phyloP scores from a whole-genome alignment of 2,329 filamentous ascomycete genomes.

The Fusarium sp. region DNA sequence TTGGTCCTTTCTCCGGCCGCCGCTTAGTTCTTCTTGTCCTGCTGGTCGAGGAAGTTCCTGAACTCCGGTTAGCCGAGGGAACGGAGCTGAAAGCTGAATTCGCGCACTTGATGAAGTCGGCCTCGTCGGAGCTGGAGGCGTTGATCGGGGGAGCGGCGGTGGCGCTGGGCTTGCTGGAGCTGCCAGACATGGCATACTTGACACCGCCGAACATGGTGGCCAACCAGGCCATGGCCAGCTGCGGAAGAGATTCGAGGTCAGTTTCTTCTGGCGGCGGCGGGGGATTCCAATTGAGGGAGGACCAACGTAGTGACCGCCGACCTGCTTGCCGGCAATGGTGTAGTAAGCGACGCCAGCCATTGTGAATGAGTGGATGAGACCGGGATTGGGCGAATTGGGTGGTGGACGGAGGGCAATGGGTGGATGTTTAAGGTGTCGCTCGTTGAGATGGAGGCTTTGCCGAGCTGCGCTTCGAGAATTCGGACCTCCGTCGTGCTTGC shows the following conservation, averaged over 20 bases:
- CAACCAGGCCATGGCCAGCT: slow-evolving; percentile 71
- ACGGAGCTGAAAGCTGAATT: slow-evolving; percentile 36
- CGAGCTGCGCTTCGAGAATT: slow-evolving; percentile 46
- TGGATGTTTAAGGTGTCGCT: slow-evolving; percentile 41
- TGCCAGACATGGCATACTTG: slow-evolving; percentile 58
- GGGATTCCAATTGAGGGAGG: slow-evolving; percentile 26
- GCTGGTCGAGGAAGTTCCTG: slow-evolving; percentile 56
- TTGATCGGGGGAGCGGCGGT: slow-evolving; percentile 69
- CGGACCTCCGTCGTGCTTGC: slow-evolving; percentile 37
- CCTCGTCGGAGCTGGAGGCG: slow-evolving; percentile 71
- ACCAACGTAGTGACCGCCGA: slow-evolving; percentile 72
- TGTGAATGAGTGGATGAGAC: slow-evolving; percentile 39
- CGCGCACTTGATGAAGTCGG: slow-evolving; percentile 73
- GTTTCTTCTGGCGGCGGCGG: slow-evolving; percentile 8
- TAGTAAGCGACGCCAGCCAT: slow-evolving; percentile 60
- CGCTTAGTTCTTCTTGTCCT: slow-evolving; percentile 56
- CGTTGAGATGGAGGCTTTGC: slow-evolving; percentile 42
- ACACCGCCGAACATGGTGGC: slow-evolving; percentile 61
- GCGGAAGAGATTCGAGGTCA: slow-evolving; percentile 35
- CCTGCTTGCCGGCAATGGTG: slow-evolving; percentile 68
- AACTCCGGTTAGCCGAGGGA: slow-evolving; percentile 40
- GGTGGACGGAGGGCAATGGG: slow-evolving; percentile 45
- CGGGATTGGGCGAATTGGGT: slow-evolving; percentile 44
- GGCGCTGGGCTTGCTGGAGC: slow-evolving; percentile 58
- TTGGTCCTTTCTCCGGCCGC: slow-evolving; percentile 23